These are phyloP conservation scores for Aspergillus proliferans DNA, from an alignment of 2,329 filamentous ascomycete species.

Conservation along the genomic window DNA sequence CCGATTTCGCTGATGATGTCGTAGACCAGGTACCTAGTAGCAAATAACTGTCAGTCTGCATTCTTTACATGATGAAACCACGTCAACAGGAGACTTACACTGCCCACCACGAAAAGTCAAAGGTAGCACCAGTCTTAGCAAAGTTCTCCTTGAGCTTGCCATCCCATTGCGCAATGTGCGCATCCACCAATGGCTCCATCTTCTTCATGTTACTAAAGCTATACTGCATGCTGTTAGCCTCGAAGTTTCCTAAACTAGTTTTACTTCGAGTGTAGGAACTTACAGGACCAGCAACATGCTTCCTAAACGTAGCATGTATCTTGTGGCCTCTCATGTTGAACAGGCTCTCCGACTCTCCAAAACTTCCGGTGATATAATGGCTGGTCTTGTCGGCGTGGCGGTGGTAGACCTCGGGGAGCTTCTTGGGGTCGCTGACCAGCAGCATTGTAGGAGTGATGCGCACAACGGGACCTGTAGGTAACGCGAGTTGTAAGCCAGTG, in stretches of 20 bases:
- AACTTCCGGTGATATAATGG: conserved; percentile 54
- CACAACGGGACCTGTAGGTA: conserved; percentile 43
- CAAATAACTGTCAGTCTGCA: not conserved
- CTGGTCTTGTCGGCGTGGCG: conserved; percentile 52
- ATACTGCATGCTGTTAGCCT: conserved; percentile 31
- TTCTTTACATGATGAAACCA: not conserved
- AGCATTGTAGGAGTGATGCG: conserved; percentile 50
- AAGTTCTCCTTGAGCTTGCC: conserved; percentile 44
- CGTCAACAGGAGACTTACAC: conserved; percentile 26
- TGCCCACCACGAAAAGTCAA: conserved; percentile 54
- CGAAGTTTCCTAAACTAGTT: not conserved
- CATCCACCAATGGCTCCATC: conserved; percentile 54
- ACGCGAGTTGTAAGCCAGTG: too few relatives aligned
- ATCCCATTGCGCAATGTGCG: conserved; percentile 47
- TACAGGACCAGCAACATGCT: conserved; percentile 48
- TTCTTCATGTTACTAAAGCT: conserved; percentile 52
- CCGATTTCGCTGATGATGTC: conserved; percentile 53
- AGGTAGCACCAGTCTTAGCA: conserved; percentile 36
- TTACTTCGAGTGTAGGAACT: conserved; percentile 2
- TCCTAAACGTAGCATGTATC: conserved; percentile 48
- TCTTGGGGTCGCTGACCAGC: conserved; percentile 48
- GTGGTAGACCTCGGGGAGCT: conserved; percentile 52
- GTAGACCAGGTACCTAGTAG: conserved; percentile 43
- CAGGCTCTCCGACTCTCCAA: conserved; percentile 50
- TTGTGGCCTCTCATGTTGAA: conserved; percentile 54